Percentiles rank a stretch among this genome's conserved stretches.
Conservation (phyloP, 306 rosid genomes). For the Cicer judaicum region DNA sequence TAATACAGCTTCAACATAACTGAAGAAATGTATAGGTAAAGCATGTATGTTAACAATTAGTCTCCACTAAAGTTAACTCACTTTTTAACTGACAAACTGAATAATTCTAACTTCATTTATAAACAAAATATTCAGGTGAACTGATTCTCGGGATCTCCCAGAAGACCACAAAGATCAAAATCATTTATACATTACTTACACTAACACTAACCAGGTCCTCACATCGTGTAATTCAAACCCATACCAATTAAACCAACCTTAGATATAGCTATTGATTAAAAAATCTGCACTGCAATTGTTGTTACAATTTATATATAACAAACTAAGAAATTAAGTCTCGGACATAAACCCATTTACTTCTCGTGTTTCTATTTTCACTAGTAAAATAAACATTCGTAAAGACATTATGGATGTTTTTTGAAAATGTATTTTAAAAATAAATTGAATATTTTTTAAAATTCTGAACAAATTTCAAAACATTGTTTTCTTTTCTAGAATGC, state of each 20-base stretch:
- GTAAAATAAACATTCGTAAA: too few relatives aligned
- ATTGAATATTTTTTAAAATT: too few relatives aligned
- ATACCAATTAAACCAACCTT: neutral
- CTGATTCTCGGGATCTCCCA: neutral
- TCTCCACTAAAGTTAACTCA: neutral
- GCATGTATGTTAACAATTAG: neutral
- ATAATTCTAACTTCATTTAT: neutral
- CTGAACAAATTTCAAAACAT: too few relatives aligned
- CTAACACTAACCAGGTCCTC: neutral
- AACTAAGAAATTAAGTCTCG: too few relatives aligned
- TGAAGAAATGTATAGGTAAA: neutral
- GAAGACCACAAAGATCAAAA: neutral
- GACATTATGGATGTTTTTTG: too few relatives aligned
- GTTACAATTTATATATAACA: neutral
- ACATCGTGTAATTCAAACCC: neutral
- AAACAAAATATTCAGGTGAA: neutral
- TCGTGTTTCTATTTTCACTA: too few relatives aligned
- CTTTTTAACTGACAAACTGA: neutral
- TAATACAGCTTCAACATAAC: slow-evolving; percentile 3
- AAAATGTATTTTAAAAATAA: too few relatives aligned
- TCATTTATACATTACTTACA: too few relatives aligned
- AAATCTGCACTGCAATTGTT: neutral
- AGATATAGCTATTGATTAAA: neutral
- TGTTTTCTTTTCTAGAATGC: too few relatives aligned
- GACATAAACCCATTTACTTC: too few relatives aligned